These are phyloP conservation scores for Aspergillus saccharolyticus DNA, from an alignment of 495 filamentous ascomycete species.

Conservation along the genomic window DNA sequence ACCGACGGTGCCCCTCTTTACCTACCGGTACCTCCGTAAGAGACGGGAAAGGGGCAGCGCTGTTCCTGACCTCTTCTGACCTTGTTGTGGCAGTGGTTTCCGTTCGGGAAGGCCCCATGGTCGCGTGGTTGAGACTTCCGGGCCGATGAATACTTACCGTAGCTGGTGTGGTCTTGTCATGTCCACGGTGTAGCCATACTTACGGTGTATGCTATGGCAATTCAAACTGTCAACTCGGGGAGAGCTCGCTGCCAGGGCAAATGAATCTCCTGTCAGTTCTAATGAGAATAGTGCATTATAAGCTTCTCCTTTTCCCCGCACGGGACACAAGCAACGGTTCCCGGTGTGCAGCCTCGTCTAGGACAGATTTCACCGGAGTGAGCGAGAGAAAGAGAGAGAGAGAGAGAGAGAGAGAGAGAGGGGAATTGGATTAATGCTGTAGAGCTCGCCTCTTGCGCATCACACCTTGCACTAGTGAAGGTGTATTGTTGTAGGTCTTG, in stretches of 20 bases:
- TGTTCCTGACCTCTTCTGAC: background rate
- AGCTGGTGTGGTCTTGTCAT: background rate
- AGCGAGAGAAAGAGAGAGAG: too few species aligned
- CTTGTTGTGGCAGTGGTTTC: background rate
- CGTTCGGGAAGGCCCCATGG: conserved; percentile 16
- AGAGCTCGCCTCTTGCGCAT: background rate
- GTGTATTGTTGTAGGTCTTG: background rate
- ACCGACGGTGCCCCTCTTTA: background rate
- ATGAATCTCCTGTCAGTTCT: too few species aligned
- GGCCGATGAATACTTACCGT: conserved; percentile 9
- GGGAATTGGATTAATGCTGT: background rate
- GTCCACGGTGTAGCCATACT: too few species aligned
- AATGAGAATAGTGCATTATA: too few species aligned
- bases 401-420: too few species aligned
- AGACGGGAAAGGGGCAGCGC: background rate
- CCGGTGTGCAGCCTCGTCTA: background rate
- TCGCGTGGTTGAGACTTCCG: conserved; percentile 17
- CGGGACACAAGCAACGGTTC: conserved; percentile 9
- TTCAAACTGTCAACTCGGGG: background rate
- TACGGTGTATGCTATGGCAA: too few species aligned
- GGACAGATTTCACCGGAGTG: background rate
- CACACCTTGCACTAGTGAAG: background rate
- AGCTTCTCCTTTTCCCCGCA: conserved; percentile 7
- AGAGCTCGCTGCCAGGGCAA: too few species aligned
- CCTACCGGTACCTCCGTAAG: background rate